Conservation (phyloP, 352 stramenopile genomes). For the Phytophthora idaei region DNA sequence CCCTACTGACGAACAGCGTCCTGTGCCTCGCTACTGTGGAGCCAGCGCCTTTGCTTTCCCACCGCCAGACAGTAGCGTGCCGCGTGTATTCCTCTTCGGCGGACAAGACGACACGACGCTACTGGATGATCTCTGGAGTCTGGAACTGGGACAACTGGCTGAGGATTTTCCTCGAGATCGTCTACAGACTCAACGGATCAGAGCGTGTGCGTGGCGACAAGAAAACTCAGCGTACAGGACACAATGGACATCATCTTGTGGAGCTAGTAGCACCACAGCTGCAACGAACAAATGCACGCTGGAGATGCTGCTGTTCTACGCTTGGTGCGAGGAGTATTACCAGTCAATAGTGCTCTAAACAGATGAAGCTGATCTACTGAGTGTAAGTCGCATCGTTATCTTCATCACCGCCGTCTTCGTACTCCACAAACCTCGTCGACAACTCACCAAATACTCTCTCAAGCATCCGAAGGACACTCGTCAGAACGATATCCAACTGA, state of each 20-base stretch:
- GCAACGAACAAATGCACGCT: conserved; percentile 42
- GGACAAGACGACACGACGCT: conserved; percentile 71
- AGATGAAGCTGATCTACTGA: conserved; percentile 6
- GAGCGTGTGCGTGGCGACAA: conserved; percentile 55
- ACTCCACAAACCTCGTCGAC: conserved; percentile 53
- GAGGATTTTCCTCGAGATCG: conserved; percentile 33
- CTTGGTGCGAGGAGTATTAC: conserved; percentile 60
- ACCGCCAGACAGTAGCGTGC: conserved; percentile 4
- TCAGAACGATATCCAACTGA: conserved; percentile 58
- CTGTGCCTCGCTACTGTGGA: conserved; percentile 51
- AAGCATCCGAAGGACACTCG: conserved; percentile 57
- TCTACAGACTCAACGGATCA: conserved; percentile 27
- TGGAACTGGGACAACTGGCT: conserved; percentile 44
- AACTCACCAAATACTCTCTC: conserved; percentile 37
- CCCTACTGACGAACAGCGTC: conserved; percentile 16
- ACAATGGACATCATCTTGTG: conserved; percentile 53
- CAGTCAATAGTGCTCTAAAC: conserved; percentile 53
- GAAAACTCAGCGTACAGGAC: conserved; percentile 40
- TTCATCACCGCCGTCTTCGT: conserved; percentile 40
- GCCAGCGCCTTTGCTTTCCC: conserved; percentile 44
- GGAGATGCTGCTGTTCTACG: conserved; percentile 52
- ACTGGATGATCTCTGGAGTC: conserved; percentile 64
- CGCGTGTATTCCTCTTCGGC: conserved; percentile 61
- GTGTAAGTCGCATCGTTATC: not conserved
- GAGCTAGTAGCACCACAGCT: conserved; percentile 23